Evolutionary conservation across 129 eudicot genomes (phyloP).

Genomic region (Ambrosia trifida): DNA sequence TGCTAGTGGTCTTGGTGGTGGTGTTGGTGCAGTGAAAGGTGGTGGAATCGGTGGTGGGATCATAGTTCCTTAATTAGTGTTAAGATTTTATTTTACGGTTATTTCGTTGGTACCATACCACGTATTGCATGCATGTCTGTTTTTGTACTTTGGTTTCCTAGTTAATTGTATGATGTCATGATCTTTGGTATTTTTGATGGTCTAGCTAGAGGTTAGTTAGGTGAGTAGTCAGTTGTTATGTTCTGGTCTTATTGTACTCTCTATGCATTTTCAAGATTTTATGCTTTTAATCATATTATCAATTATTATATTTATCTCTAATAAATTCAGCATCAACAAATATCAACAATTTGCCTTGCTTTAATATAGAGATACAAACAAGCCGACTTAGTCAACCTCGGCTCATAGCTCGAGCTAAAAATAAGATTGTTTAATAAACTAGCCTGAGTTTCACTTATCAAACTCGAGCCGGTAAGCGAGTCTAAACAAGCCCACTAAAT

Average conservation of each 20-base stretch:
- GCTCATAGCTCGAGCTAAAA: too few relatives aligned
- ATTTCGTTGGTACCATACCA: conserved; percentile 16
- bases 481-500: too few relatives aligned
- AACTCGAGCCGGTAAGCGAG: too few relatives aligned
- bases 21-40: conserved; percentile 32
- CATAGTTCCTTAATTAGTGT: conserved; percentile 26
- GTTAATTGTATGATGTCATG: conserved; percentile 1
- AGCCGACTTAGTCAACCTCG: too few relatives aligned
- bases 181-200: neutral
- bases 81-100: neutral
- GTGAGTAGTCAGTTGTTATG: neutral
- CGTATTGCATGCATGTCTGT: conserved; percentile 18
- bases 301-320: neutral
- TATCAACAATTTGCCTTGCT: too few relatives aligned
- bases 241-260: conserved; percentile 5
- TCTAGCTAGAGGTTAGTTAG: neutral
- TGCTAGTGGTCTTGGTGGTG: conserved; percentile 36
- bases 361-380: too few relatives aligned
- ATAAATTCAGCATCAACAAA: too few relatives aligned
- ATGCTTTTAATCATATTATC: conserved; percentile 1
- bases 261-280: conserved; percentile 2
- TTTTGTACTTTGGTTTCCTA: conserved; percentile 8
- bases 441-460: too few relatives aligned
- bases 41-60: conserved; percentile 39
- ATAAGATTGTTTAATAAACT: too few relatives aligned